Evolutionary conservation across 176 grass and related monocot species (phyloP).

Genomic region (Lolium multiflorum): DNA sequence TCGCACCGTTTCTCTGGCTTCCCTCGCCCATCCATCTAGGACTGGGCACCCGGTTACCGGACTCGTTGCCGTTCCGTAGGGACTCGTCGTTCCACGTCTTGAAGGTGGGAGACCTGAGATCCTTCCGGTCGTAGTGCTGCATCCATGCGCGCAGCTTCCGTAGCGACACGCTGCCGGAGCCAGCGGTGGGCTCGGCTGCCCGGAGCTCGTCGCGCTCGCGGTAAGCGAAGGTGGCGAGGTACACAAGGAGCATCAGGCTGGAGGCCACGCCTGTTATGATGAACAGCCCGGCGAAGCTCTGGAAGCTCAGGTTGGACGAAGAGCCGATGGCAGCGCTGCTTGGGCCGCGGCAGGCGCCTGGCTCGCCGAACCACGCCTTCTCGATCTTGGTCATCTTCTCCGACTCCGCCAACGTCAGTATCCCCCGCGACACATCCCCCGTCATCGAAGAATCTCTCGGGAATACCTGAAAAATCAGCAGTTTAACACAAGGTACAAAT

Average conservation of each 20-base stretch:
- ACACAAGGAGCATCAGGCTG: slow-evolving; percentile 55
- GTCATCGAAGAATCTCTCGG: too few species aligned
- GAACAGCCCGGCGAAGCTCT: slow-evolving; percentile 76
- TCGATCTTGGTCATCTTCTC: slow-evolving; percentile 66
- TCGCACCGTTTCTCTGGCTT: not conserved
- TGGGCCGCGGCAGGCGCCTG: slow-evolving; percentile 30
- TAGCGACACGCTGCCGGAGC: slow-evolving; percentile 36
- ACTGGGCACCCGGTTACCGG: not conserved
- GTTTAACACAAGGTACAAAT: too few species aligned
- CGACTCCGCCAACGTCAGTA: slow-evolving; percentile 63
- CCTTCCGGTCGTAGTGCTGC: slow-evolving; percentile 54
- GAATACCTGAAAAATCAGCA: too few species aligned
- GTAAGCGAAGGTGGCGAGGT: slow-evolving; percentile 63
- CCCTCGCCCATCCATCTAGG: slow-evolving; percentile 21
- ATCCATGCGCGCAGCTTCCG: slow-evolving; percentile 48
- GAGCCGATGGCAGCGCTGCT: slow-evolving; percentile 37
- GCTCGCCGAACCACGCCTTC: slow-evolving; percentile 61
- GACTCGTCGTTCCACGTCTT: slow-evolving; percentile 41
- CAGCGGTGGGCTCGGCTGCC: not conserved
- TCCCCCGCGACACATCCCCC: not conserved
- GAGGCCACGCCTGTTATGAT: slow-evolving; percentile 75
- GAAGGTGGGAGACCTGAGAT: slow-evolving; percentile 53
- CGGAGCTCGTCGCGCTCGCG: slow-evolving; percentile 53
- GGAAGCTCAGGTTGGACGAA: slow-evolving; percentile 54
- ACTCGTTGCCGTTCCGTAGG: not conserved